Conservation (phyloP, 78 protist genomes). For the Bigelowiella natans region DNA sequence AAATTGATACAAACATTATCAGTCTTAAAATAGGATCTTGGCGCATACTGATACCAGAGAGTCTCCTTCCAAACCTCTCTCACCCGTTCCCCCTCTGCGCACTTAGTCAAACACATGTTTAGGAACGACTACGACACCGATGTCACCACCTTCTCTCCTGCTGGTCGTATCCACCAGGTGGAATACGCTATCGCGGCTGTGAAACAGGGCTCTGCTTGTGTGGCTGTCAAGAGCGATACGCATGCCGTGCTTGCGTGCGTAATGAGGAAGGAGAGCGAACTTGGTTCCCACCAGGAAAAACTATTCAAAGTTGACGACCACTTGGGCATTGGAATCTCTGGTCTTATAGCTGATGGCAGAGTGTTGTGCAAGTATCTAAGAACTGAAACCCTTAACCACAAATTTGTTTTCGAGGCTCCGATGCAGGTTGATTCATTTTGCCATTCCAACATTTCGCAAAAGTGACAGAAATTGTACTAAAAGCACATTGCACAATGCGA, state of each 20-base stretch:
- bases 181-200: conserved; percentile 96
- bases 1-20: no score
- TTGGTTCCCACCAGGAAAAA: conserved; percentile 79
- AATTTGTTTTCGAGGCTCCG: conserved; percentile 53
- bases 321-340: conserved; percentile 79
- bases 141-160: conserved; percentile 47
- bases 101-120: no score
- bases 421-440: conserved; percentile 58
- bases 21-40: no score
- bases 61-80: no score
- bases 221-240: conserved; percentile 48
- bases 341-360: conserved; percentile 67
- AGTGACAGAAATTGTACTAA: no score
- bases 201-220: conserved; percentile 78
- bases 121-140: conserved; percentile 58
- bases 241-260: conserved; percentile 17
- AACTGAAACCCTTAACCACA: conserved; percentile 63
- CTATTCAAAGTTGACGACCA: conserved; percentile 75
- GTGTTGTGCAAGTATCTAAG: conserved; percentile 54
- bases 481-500: no score
- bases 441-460: background rate
- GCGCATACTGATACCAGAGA: no score
- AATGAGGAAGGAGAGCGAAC: conserved; percentile 62
- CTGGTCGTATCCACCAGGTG: conserved; percentile 55
- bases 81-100: no score